Evolutionary conservation across 305 asterid genomes (phyloP).

Genomic region (Fraxinus nigra): DNA sequence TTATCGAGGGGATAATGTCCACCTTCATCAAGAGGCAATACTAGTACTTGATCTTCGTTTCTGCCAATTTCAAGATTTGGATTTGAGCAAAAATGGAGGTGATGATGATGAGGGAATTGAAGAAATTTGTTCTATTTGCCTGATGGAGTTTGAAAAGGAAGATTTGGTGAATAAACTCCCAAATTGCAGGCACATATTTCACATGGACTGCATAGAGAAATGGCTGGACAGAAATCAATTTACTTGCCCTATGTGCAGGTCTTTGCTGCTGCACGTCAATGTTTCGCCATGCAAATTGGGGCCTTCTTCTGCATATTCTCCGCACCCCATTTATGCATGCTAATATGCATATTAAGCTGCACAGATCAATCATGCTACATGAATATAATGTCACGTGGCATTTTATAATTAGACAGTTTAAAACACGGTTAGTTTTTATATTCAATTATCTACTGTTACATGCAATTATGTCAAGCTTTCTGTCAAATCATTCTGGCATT

Average conservation of each 20-base stretch:
- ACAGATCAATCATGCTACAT: not conserved
- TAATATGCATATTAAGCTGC: not conserved
- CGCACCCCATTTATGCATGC: not conserved
- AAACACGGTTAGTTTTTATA: too few species aligned
- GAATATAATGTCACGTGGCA: too few species aligned
- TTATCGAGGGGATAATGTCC: conserved; percentile 12
- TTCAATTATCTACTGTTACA: too few species aligned
- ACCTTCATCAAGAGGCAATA: not conserved
- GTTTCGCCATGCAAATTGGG: conserved; percentile 31
- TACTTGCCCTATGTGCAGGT: conserved; percentile 65
- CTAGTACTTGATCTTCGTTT: conserved; percentile 30
- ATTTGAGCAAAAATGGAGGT: not conserved
- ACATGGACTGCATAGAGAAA: conserved; percentile 45
- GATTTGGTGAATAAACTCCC: conserved; percentile 50
- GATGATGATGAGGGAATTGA: conserved; percentile 11
- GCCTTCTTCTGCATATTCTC: conserved; percentile 10
- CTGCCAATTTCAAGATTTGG: conserved; percentile 15
- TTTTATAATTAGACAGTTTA: too few species aligned
- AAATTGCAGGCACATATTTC: conserved; percentile 55
- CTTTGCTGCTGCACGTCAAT: conserved; percentile 31
- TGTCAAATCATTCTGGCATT: too few species aligned
- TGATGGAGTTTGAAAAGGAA: conserved; percentile 42
- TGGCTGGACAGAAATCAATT: conserved; percentile 59
- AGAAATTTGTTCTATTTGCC: conserved; percentile 51
- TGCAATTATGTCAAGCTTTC: too few species aligned